phyloP scores from a whole-genome alignment of 2,329 filamentous ascomycete genomes.

The Colletotrichum brevisporum region DNA sequence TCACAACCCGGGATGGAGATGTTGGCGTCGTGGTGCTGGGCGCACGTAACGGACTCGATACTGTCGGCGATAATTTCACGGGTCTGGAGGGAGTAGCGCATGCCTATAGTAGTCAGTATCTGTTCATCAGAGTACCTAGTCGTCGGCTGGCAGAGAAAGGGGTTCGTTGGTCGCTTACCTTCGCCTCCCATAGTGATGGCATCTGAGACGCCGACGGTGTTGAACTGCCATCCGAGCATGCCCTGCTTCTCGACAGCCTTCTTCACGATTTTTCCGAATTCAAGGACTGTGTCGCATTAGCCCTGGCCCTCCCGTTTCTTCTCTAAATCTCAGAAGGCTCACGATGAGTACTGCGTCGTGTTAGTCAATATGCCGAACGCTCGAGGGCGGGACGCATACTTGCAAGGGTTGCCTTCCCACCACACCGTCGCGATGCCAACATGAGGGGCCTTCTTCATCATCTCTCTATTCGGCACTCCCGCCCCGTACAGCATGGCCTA shows the following conservation, averaged over 20 bases:
- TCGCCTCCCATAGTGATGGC: constrained; percentile 97
- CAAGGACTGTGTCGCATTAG: constrained; percentile 73
- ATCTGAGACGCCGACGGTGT: constrained; percentile 89
- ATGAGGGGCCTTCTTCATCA: constrained; percentile 92
- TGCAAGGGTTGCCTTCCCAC: constrained; percentile 99
- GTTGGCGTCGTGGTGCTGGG: constrained; percentile 92
- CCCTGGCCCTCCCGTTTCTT: not conserved
- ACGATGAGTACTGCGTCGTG: constrained; percentile 56
- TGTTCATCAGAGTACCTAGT: not conserved
- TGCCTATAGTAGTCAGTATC: constrained; percentile 67
- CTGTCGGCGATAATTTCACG: constrained; percentile 95
- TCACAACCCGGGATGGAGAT: constrained; percentile 95
- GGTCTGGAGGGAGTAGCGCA: constrained; percentile 93
- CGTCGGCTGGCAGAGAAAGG: not conserved
- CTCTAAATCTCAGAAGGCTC: constrained; percentile 39
- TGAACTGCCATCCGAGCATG: constrained; percentile 96
- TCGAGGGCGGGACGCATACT: constrained; percentile 68
- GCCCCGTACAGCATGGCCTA: constrained; percentile 96
- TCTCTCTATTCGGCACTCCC: constrained; percentile 84
- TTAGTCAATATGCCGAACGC: constrained; percentile 10
- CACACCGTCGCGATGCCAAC: constrained; percentile 93
- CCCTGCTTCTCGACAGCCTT: constrained; percentile 82
- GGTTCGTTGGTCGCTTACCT: constrained; percentile 62
- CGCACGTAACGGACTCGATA: constrained; percentile 93
- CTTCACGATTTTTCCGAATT: constrained; percentile 91